Evolutionary conservation across 306 rosid species (phyloP).

Genomic region (Acacia crassicarpa): DNA sequence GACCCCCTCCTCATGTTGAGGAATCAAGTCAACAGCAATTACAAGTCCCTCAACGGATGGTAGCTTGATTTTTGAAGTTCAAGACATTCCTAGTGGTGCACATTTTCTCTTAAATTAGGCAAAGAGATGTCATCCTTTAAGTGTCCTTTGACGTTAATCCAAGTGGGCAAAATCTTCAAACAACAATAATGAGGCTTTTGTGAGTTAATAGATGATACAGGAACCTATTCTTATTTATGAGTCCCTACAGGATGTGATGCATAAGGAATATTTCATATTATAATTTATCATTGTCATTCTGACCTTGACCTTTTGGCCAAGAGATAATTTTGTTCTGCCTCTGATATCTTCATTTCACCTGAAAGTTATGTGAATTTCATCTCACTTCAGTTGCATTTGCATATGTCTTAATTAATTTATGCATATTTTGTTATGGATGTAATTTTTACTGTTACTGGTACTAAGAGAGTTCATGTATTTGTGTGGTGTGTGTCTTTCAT

Average conservation of each 20-base stretch:
- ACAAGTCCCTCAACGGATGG: conserved; percentile 46
- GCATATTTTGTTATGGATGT: neutral
- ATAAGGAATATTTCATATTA: conserved; percentile 16
- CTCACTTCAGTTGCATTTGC: neutral
- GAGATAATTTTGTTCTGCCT: conserved; percentile 7
- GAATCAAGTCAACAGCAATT: conserved; percentile 42
- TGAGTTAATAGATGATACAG: conserved; percentile 30
- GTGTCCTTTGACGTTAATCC: conserved; percentile 23
- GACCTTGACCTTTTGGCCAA: conserved; percentile 21
- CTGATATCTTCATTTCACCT: conserved; percentile 7
- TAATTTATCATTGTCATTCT: conserved; percentile 42
- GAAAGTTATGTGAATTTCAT: conserved; percentile 1
- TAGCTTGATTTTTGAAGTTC: conserved; percentile 39
- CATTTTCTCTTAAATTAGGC: conserved; percentile 25
- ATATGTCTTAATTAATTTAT: neutral
- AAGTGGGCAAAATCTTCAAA: conserved; percentile 4
- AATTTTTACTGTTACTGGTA: neutral
- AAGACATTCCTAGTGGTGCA: conserved; percentile 21
- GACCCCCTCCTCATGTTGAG: conserved; percentile 34
- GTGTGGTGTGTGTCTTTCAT: neutral
- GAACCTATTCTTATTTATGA: conserved; percentile 26
- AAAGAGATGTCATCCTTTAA: conserved; percentile 12
- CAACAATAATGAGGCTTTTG: conserved; percentile 2
- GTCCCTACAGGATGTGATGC: conserved; percentile 28
- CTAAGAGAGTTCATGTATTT: neutral